Percentiles rank a stretch among this genome's conserved stretches.
Conservation (phyloP, 2,329 filamentous ascomycete species). For the Chrysoporthe deuterocubensis region DNA sequence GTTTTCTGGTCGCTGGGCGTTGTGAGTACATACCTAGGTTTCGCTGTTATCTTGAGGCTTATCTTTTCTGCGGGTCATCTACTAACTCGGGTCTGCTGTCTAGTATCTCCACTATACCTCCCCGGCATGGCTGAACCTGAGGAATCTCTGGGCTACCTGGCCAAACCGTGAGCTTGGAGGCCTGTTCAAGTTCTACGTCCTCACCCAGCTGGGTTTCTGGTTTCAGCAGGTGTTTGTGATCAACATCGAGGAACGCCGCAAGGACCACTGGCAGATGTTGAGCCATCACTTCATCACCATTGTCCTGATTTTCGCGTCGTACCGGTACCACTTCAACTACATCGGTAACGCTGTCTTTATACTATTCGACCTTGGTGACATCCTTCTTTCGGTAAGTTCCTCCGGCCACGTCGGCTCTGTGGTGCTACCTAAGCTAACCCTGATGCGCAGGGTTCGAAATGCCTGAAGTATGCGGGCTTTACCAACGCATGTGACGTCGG, state of each 20-base stretch:
- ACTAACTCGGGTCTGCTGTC: conserved; percentile 18
- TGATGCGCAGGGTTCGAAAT: conserved; percentile 75
- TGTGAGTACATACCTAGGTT: conserved; percentile 56
- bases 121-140: conserved; percentile 76
- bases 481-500: conserved; percentile 76
- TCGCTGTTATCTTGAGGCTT: neutral
- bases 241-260: conserved; percentile 90
- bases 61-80: neutral
- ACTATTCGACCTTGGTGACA: conserved; percentile 91
- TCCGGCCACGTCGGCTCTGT: too few species aligned
- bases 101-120: conserved; percentile 83
- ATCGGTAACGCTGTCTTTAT: conserved; percentile 88
- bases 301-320: conserved; percentile 77
- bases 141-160: conserved; percentile 83
- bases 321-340: conserved; percentile 83
- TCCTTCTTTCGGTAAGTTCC: conserved; percentile 76
- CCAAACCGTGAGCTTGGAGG: conserved; percentile 76
- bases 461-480: conserved; percentile 86
- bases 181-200: conserved; percentile 84
- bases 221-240: conserved; percentile 93
- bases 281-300: conserved; percentile 92
- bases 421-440: conserved; percentile 22
- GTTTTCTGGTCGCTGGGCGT: conserved; percentile 84
- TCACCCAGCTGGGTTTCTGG: conserved; percentile 91
- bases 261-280: conserved; percentile 97